Evolutionary conservation across 345 rosid species (phyloP).

Genomic region (Anacardium occidentale): DNA sequence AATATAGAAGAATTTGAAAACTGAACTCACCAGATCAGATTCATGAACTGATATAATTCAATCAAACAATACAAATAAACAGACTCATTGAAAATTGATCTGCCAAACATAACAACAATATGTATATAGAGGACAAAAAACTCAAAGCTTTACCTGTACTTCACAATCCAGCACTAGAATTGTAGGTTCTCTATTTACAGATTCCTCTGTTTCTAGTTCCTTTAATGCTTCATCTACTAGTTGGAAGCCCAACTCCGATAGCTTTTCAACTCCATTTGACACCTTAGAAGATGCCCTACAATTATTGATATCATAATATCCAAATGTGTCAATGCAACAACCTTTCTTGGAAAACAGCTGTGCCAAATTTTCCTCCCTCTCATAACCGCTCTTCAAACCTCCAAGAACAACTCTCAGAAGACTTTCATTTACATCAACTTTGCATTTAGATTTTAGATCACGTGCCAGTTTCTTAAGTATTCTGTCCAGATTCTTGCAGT

Average conservation of each 20-base stretch:
- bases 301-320: constrained; percentile 37
- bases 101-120: neutral
- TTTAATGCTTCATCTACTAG: constrained; percentile 55
- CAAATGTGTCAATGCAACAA: constrained; percentile 53
- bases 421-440: constrained; percentile 58
- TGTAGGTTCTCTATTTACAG: constrained; percentile 54
- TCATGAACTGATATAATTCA: neutral
- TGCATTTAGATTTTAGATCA: constrained; percentile 71
- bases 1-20: neutral
- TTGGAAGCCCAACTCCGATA: constrained; percentile 52
- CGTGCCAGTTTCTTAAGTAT: constrained; percentile 51
- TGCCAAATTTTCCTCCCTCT: constrained; percentile 46
- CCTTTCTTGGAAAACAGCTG: constrained; percentile 47
- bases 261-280: constrained; percentile 31
- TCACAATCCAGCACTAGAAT: constrained; percentile 74
- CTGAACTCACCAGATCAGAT: neutral
- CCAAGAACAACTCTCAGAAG: constrained; percentile 60
- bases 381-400: constrained; percentile 36
- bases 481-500: constrained; percentile 40
- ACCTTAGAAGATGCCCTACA: constrained; percentile 27
- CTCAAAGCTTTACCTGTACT: constrained; percentile 63
- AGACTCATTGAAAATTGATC: neutral
- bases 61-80: neutral
- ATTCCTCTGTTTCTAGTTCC: constrained; percentile 50
- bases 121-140: neutral